Conservation (phyloP, 1,284 basidiomycete genomes). For the Trametes hirsuta region DNA sequence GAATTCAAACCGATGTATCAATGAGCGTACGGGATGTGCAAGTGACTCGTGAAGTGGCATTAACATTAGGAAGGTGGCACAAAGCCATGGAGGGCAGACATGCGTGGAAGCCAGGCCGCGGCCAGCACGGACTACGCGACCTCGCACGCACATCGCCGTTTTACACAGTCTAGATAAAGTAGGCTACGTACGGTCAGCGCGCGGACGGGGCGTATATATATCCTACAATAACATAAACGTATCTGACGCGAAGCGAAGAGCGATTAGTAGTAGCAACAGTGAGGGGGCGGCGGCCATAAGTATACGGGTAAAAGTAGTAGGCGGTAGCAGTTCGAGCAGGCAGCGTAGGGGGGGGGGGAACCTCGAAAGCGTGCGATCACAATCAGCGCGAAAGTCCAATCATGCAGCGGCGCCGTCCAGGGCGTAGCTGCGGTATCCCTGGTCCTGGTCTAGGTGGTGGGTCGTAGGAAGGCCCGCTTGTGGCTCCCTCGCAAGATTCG, state of each 20-base stretch:
- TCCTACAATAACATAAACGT: constrained; percentile 10
- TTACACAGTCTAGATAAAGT: not conserved
- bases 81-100: no score
- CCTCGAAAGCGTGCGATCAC: constrained; percentile 7
- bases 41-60: no score
- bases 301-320: not conserved
- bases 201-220: not conserved
- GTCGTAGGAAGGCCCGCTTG: not conserved
- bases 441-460: not conserved
- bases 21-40: no score
- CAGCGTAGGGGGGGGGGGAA: not conserved
- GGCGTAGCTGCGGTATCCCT: not conserved
- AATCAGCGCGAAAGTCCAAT: not conserved
- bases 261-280: constrained; percentile 11
- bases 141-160: not conserved
- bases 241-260: not conserved
- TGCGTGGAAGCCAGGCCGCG: not conserved
- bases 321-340: not conserved
- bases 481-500: not conserved
- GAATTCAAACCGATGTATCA: no score
- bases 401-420: not conserved
- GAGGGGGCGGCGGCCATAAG: not conserved
- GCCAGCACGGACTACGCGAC: constrained; percentile 2
- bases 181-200: not conserved
- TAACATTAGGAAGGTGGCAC: no score